phyloP scores from a whole-genome alignment of 2,329 filamentous ascomycete species.

The Phialophora chinensis region DNA sequence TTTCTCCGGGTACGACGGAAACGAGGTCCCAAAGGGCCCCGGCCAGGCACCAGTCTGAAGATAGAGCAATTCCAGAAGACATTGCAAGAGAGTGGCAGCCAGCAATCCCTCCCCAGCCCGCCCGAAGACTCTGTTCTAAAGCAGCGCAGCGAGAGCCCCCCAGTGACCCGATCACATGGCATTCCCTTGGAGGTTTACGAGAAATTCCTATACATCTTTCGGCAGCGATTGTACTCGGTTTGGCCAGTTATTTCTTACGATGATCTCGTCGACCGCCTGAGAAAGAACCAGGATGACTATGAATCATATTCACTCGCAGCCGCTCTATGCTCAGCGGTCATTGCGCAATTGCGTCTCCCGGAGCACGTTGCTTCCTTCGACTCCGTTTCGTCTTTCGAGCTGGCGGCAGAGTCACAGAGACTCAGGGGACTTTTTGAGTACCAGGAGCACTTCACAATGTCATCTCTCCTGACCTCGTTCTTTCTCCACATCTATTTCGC shows the following conservation, averaged over 20 bases:
- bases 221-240: conserved; percentile 10
- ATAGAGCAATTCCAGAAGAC: conserved; percentile 18
- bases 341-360: conserved; percentile 17
- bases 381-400: conserved; percentile 8
- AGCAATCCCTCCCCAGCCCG: conserved; percentile 1
- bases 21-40: conserved; percentile 18
- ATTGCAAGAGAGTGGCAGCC: not conserved
- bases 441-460: conserved; percentile 15
- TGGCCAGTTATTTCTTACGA: conserved; percentile 11
- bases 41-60: conserved; percentile 11
- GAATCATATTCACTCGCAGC: conserved; percentile 16
- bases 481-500: conserved; percentile 60
- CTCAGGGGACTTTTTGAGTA: conserved; percentile 16
- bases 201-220: conserved; percentile 9
- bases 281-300: conserved; percentile 7
- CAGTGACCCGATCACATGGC: too few relatives aligned
- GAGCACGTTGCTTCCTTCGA: conserved; percentile 5
- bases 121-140: not conserved
- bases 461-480: conserved; percentile 54
- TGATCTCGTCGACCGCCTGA: conserved; percentile 8
- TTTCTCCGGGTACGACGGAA: conserved; percentile 17
- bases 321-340: conserved; percentile 19
- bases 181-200: conserved; percentile 9
- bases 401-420: conserved; percentile 12
- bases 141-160: not conserved